Conservation (phyloP, 768 basidiomycete genomes). For the Hypholoma sublateritium region DNA sequence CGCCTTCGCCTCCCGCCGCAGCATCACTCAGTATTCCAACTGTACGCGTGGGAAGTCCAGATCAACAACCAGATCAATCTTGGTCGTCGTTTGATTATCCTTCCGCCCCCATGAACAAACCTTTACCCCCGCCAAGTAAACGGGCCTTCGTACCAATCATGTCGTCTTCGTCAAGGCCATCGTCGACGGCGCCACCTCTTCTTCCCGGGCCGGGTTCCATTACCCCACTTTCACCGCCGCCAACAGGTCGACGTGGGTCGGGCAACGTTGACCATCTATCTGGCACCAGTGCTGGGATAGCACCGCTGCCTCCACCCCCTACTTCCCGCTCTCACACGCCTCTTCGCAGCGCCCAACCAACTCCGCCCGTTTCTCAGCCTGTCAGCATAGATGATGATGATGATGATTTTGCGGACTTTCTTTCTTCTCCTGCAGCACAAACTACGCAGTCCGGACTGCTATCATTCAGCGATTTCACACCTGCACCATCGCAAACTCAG, state of each 20-base stretch:
- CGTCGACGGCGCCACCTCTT: slow-evolving; percentile 17
- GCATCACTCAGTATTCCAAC: neutral
- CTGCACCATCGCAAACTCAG: neutral
- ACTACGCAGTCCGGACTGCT: slow-evolving; percentile 10
- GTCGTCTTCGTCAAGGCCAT: slow-evolving; percentile 19
- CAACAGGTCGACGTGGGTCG: slow-evolving; percentile 6
- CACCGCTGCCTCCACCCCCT: slow-evolving; percentile 25
- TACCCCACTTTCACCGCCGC: slow-evolving; percentile 14
- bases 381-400: slow-evolving; percentile 39
- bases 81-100: slow-evolving; percentile 23
- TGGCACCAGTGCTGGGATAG: slow-evolving; percentile 7
- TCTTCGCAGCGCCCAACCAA: slow-evolving; percentile 17
- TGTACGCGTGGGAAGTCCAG: neutral
- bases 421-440: slow-evolving; percentile 32
- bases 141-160: slow-evolving; percentile 29
- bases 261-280: neutral
- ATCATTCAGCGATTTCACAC: slow-evolving; percentile 17
- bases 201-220: slow-evolving; percentile 14
- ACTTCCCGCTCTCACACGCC: slow-evolving; percentile 26
- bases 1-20: neutral
- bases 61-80: slow-evolving; percentile 1
- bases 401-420: slow-evolving; percentile 56
- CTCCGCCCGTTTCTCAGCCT: slow-evolving; percentile 23
- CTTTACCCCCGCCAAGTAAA: slow-evolving; percentile 9
- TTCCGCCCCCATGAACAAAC: slow-evolving; percentile 10